These are phyloP conservation scores for Cryptosporidium canis DNA, from an alignment of 169 alveolate genomes.

Conservation along the genomic window DNA sequence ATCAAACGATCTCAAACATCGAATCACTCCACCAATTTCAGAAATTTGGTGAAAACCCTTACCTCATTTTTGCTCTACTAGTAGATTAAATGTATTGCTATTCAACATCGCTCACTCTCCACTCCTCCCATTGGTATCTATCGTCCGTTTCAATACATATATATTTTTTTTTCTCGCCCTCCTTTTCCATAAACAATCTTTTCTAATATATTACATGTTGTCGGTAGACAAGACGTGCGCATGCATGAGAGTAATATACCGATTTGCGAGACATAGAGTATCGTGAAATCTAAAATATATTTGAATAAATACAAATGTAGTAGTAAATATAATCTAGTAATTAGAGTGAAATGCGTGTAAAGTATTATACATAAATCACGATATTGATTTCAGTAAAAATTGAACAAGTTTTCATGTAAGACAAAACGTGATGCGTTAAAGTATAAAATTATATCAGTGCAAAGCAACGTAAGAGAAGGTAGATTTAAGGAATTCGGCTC, in stretches of 20 bases:
- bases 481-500: neutral
- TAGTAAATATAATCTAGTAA: too few species aligned
- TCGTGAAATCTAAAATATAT: conserved; percentile 4
- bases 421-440: conserved; percentile 53
- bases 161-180: neutral
- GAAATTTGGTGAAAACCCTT: conserved; percentile 19
- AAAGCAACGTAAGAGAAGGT: neutral
- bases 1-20: neutral
- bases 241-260: neutral
- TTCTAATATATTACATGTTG: neutral
- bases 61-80: conserved; percentile 14
- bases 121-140: neutral
- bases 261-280: conserved; percentile 8
- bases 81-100: conserved; percentile 6
- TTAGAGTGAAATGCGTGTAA: neutral
- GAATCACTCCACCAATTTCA: conserved; percentile 8
- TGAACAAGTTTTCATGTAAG: conserved; percentile 56
- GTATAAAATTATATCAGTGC: conserved; percentile 5
- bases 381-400: neutral
- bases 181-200: neutral
- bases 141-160: neutral
- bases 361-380: neutral
- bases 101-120: neutral
- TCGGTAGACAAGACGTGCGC: conserved; percentile 13
- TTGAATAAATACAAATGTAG: neutral